phyloP scores from a whole-genome alignment of 2,329 filamentous ascomycete species.

The Spiromastix sp. region DNA sequence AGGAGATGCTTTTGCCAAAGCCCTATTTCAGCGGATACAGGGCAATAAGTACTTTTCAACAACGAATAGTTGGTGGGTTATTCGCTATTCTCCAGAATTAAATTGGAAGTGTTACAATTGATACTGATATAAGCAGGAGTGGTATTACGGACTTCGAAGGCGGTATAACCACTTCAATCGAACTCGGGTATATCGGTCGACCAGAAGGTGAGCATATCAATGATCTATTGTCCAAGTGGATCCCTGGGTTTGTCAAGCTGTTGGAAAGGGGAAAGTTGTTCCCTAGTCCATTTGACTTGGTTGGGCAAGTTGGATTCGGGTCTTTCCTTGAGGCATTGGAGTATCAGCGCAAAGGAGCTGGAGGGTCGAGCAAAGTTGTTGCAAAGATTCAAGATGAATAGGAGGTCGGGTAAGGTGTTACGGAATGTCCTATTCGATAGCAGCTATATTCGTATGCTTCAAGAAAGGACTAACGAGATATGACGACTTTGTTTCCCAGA shows the following conservation, averaged over 20 bases:
- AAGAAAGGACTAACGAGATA: too few species aligned
- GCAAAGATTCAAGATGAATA: conserved; percentile 15
- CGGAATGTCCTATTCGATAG: background rate
- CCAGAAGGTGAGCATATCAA: conserved; percentile 14
- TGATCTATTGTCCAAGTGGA: conserved; percentile 12
- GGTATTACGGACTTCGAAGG: conserved; percentile 15
- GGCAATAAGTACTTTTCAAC: conserved; percentile 17
- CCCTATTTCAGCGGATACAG: conserved; percentile 14
- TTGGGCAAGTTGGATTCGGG: conserved; percentile 16
- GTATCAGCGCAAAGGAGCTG: conserved; percentile 14
- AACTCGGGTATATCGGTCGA: conserved; percentile 11
- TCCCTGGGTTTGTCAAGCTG: conserved; percentile 13
- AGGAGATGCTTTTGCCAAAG: conserved; percentile 18
- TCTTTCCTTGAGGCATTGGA: conserved; percentile 14
- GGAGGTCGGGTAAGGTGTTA: background rate
- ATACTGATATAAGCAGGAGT: conserved; percentile 4
- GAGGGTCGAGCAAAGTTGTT: conserved; percentile 15
- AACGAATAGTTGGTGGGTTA: conserved; percentile 11
- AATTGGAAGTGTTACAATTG: background rate
- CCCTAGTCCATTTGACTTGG: conserved; percentile 14
- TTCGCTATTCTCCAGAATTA: background rate
- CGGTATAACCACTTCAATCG: conserved; percentile 13
- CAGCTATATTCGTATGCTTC: too few species aligned
- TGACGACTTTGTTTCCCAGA: too few species aligned
- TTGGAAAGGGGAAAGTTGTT: conserved; percentile 12